phyloP scores from a whole-genome alignment of 495 filamentous ascomycete genomes.

The Cenococcum geophilum region DNA sequence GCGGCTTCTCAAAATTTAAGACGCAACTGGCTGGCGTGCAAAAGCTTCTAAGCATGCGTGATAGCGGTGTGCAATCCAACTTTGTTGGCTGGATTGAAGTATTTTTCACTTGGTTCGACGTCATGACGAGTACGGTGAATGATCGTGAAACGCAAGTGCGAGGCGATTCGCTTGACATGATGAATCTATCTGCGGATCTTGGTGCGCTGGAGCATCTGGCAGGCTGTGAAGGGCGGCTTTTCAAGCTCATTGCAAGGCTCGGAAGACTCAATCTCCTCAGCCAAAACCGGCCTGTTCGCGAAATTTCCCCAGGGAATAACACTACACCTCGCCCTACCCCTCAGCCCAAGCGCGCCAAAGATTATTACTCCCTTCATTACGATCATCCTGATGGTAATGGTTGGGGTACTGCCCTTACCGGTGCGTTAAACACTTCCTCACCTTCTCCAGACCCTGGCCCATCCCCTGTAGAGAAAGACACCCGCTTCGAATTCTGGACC shows the following conservation, averaged over 20 bases:
- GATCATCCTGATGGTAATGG: constrained; percentile 59
- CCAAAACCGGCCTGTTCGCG: constrained; percentile 48
- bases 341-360: constrained; percentile 35
- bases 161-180: constrained; percentile 60
- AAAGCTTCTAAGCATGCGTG: constrained; percentile 77
- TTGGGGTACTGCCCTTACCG: constrained; percentile 42
- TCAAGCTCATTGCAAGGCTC: constrained; percentile 41
- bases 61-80: constrained; percentile 54
- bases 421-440: constrained; percentile 35
- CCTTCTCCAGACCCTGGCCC: constrained; percentile 44
- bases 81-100: constrained; percentile 87
- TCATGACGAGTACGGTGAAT: constrained; percentile 87
- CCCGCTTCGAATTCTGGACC: constrained; percentile 65
- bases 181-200: constrained; percentile 59
- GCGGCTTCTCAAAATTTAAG: constrained; percentile 83
- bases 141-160: constrained; percentile 86
- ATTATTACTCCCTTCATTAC: constrained; percentile 50
- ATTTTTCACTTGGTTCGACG: constrained; percentile 95
- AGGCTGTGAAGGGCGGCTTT: constrained; percentile 63
- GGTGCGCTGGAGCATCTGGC: constrained; percentile 80
- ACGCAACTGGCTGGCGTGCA: constrained; percentile 93
- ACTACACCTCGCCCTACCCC: constrained; percentile 33
- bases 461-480: constrained; percentile 41
- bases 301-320: constrained; percentile 31
- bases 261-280: constrained; percentile 85